Conservation (phyloP, 345 rosid species). For the Eutrema japonicum region DNA sequence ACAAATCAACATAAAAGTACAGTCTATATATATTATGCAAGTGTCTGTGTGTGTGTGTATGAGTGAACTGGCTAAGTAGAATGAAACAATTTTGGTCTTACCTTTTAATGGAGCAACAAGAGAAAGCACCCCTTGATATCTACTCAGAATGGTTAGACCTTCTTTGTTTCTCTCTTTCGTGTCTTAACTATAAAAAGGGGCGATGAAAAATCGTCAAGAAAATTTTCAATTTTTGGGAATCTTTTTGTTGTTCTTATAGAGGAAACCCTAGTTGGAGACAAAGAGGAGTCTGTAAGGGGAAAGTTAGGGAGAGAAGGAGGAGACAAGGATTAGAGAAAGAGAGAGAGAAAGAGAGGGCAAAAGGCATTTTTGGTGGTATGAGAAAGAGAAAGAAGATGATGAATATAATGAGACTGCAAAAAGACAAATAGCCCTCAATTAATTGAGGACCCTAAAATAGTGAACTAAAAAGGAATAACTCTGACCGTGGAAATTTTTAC, state of each 20-base stretch:
- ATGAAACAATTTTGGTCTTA: slow-evolving; percentile 20
- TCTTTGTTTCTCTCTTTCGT: slow-evolving; percentile 27
- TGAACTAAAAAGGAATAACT: slow-evolving; percentile 17
- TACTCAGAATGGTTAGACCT: slow-evolving; percentile 20
- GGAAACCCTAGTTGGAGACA: slow-evolving; percentile 45
- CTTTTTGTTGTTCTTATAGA: slow-evolving; percentile 20
- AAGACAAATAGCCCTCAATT: slow-evolving; percentile 39
- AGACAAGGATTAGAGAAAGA: not conserved
- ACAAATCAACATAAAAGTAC: not conserved
- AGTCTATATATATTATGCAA: not conserved
- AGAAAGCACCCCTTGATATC: slow-evolving; percentile 6
- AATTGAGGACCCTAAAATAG: slow-evolving; percentile 36
- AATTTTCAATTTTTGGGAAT: slow-evolving; percentile 22
- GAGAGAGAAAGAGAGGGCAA: slow-evolving; percentile 23
- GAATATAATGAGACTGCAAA: slow-evolving; percentile 33
- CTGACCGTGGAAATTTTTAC: slow-evolving; percentile 17
- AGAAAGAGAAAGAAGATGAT: slow-evolving; percentile 29
- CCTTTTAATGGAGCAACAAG: slow-evolving; percentile 38
- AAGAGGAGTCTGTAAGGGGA: slow-evolving; percentile 35
- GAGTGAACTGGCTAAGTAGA: slow-evolving; percentile 6
- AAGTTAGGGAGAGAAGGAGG: slow-evolving; percentile 38
- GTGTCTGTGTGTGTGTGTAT: not conserved
- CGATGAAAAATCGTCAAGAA: not conserved
- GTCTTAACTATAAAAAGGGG: not conserved
- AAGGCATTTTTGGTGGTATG: slow-evolving; percentile 41